Evolutionary conservation across 139 green algal genomes (phyloP).

Genomic region (Closterium sp.): DNA sequence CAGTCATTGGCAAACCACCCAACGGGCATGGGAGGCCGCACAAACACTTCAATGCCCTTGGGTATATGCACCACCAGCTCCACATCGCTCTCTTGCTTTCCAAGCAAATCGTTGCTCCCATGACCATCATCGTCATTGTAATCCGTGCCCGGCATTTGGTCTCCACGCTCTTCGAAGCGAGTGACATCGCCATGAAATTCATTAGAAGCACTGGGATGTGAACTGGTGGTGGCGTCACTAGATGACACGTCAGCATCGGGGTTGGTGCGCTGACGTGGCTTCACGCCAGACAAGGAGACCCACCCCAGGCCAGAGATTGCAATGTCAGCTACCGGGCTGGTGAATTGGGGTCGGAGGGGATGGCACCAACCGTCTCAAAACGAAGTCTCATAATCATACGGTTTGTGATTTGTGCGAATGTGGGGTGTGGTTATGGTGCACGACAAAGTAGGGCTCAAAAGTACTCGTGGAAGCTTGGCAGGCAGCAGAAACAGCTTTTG

Average conservation of each 20-base stretch:
- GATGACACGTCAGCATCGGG: neutral
- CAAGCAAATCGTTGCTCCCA: neutral
- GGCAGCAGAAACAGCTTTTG: neutral
- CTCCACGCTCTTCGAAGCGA: neutral
- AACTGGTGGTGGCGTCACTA: neutral
- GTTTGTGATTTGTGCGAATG: too few relatives aligned
- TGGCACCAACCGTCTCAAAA: too few relatives aligned
- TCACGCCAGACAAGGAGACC: constrained; percentile 1
- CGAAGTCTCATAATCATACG: too few relatives aligned
- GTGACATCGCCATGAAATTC: neutral
- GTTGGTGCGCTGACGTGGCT: neutral
- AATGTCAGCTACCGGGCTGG: constrained; percentile 35
- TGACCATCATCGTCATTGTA: neutral
- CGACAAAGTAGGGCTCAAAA: neutral
- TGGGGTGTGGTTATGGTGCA: too few relatives aligned
- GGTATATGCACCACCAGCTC: constrained; percentile 72
- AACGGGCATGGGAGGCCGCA: constrained; percentile 73
- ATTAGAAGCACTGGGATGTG: neutral
- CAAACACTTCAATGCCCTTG: constrained; percentile 82
- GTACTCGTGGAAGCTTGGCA: neutral
- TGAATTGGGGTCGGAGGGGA: neutral
- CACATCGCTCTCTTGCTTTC: neutral
- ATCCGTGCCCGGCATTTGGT: neutral
- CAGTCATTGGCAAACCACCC: constrained; percentile 20
- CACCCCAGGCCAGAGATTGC: constrained; percentile 42